phyloP scores from a whole-genome alignment of 2,329 filamentous ascomycete genomes.

The Graphium sp. region DNA sequence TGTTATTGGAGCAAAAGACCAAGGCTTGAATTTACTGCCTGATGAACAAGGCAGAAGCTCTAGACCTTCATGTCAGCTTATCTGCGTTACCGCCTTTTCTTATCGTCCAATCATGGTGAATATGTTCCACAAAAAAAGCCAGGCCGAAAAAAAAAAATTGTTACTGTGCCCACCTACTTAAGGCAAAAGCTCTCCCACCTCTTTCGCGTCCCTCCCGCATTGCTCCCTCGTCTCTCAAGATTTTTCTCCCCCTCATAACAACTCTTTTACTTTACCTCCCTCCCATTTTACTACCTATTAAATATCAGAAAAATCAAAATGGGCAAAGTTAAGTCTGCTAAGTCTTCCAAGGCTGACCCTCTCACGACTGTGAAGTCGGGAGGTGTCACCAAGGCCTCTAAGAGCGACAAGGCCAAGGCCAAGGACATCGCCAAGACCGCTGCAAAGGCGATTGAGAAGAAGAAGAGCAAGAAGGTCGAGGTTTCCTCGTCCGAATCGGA shows the following conservation, averaged over 20 bases:
- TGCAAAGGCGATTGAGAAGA: constrained; percentile 27
- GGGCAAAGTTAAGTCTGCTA: constrained; percentile 50
- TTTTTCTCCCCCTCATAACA: constrained; percentile 7
- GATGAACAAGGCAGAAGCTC: too few relatives aligned
- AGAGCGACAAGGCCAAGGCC: constrained; percentile 48
- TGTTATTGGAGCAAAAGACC: too few relatives aligned
- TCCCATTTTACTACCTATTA: constrained; percentile 6
- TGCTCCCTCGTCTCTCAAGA: constrained; percentile 7
- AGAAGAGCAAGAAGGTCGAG: constrained; percentile 30
- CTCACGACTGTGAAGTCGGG: constrained; percentile 44
- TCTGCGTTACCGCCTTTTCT: too few relatives aligned
- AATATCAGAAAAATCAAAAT: constrained; percentile 24
- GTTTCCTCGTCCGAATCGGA: constrained; percentile 16
- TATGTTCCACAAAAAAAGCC: too few relatives aligned
- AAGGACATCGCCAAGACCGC: constrained; percentile 50
- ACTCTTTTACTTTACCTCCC: constrained; percentile 6
- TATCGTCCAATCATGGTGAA: too few relatives aligned
- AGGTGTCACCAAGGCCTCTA: constrained; percentile 49
- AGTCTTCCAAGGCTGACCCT: constrained; percentile 34
- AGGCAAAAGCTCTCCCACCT: constrained; percentile 3
- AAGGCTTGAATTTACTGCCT: too few relatives aligned
- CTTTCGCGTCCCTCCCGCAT: constrained; percentile 7
- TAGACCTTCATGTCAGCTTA: too few relatives aligned
- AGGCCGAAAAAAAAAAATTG: neutral
- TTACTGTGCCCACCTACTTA: neutral